Conservation (phyloP, 108 stramenopile genomes). For the Mediolabrus comicus region DNA sequence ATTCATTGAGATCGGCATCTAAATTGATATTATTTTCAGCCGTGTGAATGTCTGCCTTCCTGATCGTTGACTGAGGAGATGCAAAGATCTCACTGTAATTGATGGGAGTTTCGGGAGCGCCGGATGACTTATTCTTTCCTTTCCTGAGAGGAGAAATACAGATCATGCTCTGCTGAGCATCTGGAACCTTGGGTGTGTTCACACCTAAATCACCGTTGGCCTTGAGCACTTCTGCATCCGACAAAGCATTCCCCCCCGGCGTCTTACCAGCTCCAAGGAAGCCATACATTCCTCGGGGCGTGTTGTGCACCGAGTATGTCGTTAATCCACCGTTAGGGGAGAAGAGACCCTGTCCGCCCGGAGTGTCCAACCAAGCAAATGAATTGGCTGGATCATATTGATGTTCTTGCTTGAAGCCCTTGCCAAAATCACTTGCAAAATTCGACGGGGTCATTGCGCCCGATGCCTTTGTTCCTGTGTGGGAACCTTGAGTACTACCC, state of each 20-base stretch:
- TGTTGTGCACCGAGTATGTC: constrained; percentile 56
- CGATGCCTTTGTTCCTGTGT: not conserved
- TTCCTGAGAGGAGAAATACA: constrained; percentile 79
- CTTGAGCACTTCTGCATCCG: constrained; percentile 9
- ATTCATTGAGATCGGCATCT: constrained; percentile 84
- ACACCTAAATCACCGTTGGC: constrained; percentile 39
- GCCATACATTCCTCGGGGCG: constrained; percentile 61
- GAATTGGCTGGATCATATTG: constrained; percentile 27
- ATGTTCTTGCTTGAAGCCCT: constrained; percentile 17
- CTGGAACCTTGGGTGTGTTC: constrained; percentile 21
- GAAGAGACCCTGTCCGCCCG: constrained; percentile 74
- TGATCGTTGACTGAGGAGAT: constrained; percentile 56
- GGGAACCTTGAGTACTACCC: not conserved
- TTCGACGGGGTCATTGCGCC: constrained; percentile 68
- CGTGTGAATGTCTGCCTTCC: constrained; percentile 60
- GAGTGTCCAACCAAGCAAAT: constrained; percentile 81
- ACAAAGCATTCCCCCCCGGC: not conserved
- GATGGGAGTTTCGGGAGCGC: constrained; percentile 52
- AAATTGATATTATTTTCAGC: constrained; percentile 77
- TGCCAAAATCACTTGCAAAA: constrained; percentile 83
- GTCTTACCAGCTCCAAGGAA: constrained; percentile 18
- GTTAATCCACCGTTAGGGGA: constrained; percentile 71
- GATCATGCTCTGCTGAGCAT: constrained; percentile 60
- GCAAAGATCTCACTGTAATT: constrained; percentile 79
- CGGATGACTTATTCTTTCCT: constrained; percentile 8